A percentile compares a stretch with the other conserved stretches of the same genome.
Conservation (phyloP, 805 yeast genomes). For the Teunomyces tritomae region DNA sequence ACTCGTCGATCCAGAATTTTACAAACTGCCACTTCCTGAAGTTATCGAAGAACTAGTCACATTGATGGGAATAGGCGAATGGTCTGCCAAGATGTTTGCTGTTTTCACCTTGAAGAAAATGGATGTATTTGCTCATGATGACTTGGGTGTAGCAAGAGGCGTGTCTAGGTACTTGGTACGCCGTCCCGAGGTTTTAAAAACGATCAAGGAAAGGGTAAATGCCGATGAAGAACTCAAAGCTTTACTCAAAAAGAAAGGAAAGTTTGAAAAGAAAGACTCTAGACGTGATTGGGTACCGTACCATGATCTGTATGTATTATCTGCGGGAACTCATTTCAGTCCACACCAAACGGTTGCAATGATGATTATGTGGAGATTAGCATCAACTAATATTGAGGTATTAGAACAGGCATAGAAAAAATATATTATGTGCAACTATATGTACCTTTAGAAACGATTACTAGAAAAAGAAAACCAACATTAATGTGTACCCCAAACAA, state of each 20-base stretch:
- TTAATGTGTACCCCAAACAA: not conserved
- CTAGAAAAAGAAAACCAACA: constrained; percentile 1
- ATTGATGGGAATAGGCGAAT: constrained; percentile 72
- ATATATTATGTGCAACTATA: not conserved
- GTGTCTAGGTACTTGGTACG: constrained; percentile 58
- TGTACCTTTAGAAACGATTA: not conserved
- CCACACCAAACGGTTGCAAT: constrained; percentile 71
- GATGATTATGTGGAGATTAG: constrained; percentile 71
- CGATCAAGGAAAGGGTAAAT: constrained; percentile 37
- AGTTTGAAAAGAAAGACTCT: constrained; percentile 29
- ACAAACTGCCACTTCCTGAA: constrained; percentile 42
- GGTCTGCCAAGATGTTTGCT: constrained; percentile 90
- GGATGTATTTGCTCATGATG: constrained; percentile 75
- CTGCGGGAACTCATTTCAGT: constrained; percentile 53
- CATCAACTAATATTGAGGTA: constrained; percentile 55
- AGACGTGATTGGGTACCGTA: constrained; percentile 65
- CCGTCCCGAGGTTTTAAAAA: constrained; percentile 48
- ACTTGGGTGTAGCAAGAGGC: constrained; percentile 84
- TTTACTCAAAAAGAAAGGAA: constrained; percentile 38
- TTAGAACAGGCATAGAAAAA: constrained; percentile 11
- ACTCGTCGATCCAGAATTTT: constrained; percentile 32
- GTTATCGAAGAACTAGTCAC: constrained; percentile 47
- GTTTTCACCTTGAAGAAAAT: constrained; percentile 63
- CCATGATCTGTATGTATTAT: constrained; percentile 56
- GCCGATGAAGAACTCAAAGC: constrained; percentile 31